These are phyloP conservation scores for Selenicereus undatus DNA, from an alignment of 148 eudicot species.

Conservation along the genomic window DNA sequence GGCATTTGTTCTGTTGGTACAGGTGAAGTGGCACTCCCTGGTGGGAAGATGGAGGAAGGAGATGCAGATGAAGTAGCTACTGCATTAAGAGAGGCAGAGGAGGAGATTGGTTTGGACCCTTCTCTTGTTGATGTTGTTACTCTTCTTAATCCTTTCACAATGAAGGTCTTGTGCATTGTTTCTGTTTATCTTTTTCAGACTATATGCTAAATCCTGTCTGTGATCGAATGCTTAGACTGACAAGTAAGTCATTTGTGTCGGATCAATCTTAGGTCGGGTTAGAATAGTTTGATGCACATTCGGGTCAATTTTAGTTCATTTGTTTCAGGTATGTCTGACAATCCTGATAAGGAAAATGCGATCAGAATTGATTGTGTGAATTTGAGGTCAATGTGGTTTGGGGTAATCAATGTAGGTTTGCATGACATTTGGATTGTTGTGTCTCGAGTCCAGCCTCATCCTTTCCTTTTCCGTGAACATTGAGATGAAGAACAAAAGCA, in stretches of 20 bases:
- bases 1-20: slow-evolving; percentile 6
- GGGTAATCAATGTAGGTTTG: too few relatives aligned
- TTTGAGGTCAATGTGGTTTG: too few relatives aligned
- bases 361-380: too few relatives aligned
- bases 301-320: neutral
- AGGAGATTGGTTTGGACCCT: slow-evolving; percentile 92
- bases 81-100: slow-evolving; percentile 80
- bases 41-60: slow-evolving; percentile 81
- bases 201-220: neutral
- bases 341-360: neutral
- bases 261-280: neutral
- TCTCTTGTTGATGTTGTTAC: slow-evolving; percentile 65
- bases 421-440: too few relatives aligned
- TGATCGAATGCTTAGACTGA: neutral
- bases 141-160: slow-evolving; percentile 64
- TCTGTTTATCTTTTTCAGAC: neutral
- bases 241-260: neutral
- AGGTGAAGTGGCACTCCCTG: slow-evolving; percentile 95
- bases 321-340: neutral
- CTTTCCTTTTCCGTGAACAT: too few relatives aligned
- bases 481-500: too few relatives aligned
- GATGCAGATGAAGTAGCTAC: slow-evolving; percentile 69
- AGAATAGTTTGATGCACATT: neutral
- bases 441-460: too few relatives aligned
- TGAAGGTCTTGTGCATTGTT: slow-evolving; percentile 44